Percentiles rank a stretch among this genome's conserved stretches.
Evolutionary conservation across 2,329 filamentous ascomycete genomes (phyloP).

Genomic region (Cadophora sp.): DNA sequence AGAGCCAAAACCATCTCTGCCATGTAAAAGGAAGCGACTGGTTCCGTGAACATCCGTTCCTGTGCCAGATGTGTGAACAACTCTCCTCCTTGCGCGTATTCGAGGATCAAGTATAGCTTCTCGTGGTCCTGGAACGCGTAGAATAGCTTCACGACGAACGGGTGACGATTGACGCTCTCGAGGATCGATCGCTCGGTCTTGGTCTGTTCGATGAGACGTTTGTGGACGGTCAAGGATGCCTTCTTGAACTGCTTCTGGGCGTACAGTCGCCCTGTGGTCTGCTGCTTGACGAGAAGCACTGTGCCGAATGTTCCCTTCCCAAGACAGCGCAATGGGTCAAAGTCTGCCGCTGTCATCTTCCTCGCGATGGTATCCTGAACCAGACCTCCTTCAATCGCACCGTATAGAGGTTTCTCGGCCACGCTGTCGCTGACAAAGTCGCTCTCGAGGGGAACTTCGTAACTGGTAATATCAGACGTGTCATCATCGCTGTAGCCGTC

Average conservation of each 20-base stretch:
- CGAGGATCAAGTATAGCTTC: conserved; percentile 95
- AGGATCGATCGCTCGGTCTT: conserved; percentile 95
- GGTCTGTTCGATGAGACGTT: conserved; percentile 94
- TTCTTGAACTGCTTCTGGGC: conserved; percentile 99
- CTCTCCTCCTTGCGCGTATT: conserved; percentile 97
- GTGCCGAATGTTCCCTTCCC: conserved; percentile 97
- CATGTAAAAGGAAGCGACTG: conserved; percentile 95
- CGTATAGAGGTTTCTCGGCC: conserved; percentile 47
- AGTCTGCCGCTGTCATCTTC: conserved; percentile 93
- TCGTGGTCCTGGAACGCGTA: conserved; percentile 99
- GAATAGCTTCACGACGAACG: conserved; percentile 97
- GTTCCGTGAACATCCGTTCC: conserved; percentile 94
- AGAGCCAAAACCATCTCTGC: conserved; percentile 96
- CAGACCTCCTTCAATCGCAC: conserved; percentile 61
- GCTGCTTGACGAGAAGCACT: conserved; percentile 91
- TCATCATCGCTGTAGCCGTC: conserved; percentile 61
- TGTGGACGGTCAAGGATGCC: conserved; percentile 92
- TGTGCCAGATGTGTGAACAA: conserved; percentile 93
- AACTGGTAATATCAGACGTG: conserved; percentile 77
- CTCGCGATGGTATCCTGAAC: conserved; percentile 56
- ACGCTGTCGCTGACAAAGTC: conserved; percentile 81
- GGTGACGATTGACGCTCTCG: conserved; percentile 94
- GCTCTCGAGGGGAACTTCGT: conserved; percentile 83
- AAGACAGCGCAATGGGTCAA: conserved; percentile 87
- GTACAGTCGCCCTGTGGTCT: conserved; percentile 84